Percentiles rank a stretch among this genome's conserved stretches.
Evolutionary conservation across 257 asterid genomes (phyloP).

Genomic region (Capsicum pubescens): DNA sequence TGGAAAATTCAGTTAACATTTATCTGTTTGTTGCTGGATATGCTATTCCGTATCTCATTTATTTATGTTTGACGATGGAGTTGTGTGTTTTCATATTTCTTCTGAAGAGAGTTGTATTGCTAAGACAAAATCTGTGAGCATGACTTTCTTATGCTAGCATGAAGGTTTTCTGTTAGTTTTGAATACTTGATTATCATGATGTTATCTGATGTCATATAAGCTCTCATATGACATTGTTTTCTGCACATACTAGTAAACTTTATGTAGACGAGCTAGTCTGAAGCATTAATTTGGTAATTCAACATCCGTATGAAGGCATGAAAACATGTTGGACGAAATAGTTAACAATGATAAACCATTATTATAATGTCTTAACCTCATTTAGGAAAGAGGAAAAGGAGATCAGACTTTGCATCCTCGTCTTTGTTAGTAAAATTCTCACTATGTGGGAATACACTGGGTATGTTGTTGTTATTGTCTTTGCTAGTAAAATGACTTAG

Average conservation of each 20-base stretch:
- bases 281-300: not conserved
- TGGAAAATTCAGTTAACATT: not conserved
- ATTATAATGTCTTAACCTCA: not conserved
- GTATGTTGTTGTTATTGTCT: too few relatives aligned
- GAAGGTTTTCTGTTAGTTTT: not conserved
- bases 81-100: not conserved
- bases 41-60: not conserved
- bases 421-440: not conserved
- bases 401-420: not conserved
- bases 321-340: not conserved
- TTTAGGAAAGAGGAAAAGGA: not conserved
- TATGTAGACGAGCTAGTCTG: not conserved
- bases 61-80: not conserved
- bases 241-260: not conserved
- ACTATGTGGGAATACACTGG: too few relatives aligned
- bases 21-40: not conserved
- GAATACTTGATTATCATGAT: not conserved
- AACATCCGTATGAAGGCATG: not conserved
- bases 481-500: not conserved
- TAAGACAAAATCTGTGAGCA: not conserved
- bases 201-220: not conserved
- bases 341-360: conserved; percentile 2
- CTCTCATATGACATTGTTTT: not conserved
- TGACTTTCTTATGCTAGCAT: not conserved
- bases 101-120: not conserved